These are phyloP conservation scores for Cyberlindnera nakhonratchasimensis DNA, from an alignment of 805 yeast species.

Conservation along the genomic window DNA sequence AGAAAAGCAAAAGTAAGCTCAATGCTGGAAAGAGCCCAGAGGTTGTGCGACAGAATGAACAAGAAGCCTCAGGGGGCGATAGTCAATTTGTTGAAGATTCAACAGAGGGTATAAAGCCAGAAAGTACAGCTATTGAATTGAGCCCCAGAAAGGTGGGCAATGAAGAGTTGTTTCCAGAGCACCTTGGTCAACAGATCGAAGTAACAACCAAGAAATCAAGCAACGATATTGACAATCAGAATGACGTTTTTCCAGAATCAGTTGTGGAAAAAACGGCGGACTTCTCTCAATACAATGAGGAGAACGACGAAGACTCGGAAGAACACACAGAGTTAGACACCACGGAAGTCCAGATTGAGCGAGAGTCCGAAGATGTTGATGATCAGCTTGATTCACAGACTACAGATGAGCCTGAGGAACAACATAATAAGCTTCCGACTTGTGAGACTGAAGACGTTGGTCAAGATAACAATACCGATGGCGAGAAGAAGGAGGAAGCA, in stretches of 20 bases:
- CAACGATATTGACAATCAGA: not conserved
- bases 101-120: not conserved
- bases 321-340: not conserved
- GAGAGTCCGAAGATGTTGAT: not conserved
- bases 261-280: too few relatives aligned
- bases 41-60: not conserved
- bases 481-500: conserved; percentile 5
- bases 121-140: too few relatives aligned
- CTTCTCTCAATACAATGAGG: not conserved
- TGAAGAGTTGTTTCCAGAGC: too few relatives aligned
- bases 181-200: too few relatives aligned
- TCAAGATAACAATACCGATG: not conserved
- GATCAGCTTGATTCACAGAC: not conserved
- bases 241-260: not conserved
- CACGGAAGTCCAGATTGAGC: not conserved
- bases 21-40: not conserved
- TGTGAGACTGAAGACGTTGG: not conserved
- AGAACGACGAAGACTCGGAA: not conserved
- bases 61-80: not conserved
- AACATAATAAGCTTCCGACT: not conserved
- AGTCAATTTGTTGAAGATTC: not conserved
- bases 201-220: too few relatives aligned
- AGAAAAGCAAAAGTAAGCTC: conserved; percentile 10
- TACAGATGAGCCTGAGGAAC: conserved; percentile 1
- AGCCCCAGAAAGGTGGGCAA: too few relatives aligned